A percentile compares a stretch with the other conserved stretches of the same genome.
Conservation (phyloP, 1,284 basidiomycete genomes). For the Puccinia hordei region DNA sequence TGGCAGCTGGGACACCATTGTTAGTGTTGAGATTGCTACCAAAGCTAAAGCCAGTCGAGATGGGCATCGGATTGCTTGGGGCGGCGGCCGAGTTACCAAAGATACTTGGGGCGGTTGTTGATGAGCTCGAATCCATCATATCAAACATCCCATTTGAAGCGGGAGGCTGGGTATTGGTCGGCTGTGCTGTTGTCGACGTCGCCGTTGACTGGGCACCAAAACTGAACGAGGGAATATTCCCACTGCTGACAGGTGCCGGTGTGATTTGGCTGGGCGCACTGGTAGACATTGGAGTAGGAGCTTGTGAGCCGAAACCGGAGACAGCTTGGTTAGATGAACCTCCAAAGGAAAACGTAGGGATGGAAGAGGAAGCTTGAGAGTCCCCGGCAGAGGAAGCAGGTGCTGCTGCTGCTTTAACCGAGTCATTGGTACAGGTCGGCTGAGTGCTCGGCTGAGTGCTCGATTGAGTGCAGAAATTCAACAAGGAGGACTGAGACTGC, state of each 20-base stretch:
- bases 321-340: neutral
- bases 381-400: neutral
- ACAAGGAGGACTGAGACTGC: slow-evolving; percentile 5
- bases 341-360: slow-evolving; percentile 17
- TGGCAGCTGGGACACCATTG: neutral
- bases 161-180: neutral
- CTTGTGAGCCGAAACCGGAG: slow-evolving; percentile 11
- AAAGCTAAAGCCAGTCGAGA: slow-evolving; percentile 15
- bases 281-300: neutral
- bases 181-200: neutral
- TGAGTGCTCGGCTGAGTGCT: slow-evolving; percentile 19
- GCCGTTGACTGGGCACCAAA: slow-evolving; percentile 19
- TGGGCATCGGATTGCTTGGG: slow-evolving; percentile 14
- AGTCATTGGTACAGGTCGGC: slow-evolving; percentile 19
- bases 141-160: slow-evolving; percentile 15
- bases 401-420: neutral
- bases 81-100: slow-evolving; percentile 14
- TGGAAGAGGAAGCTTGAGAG: neutral
- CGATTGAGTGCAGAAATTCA: slow-evolving; percentile 7
- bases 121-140: slow-evolving; percentile 21
- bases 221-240: slow-evolving; percentile 1
- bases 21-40: slow-evolving; percentile 10
- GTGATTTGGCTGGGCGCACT: slow-evolving; percentile 4
- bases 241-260: neutral
- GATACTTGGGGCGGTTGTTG: neutral